Conservation (phyloP, 805 yeast genomes). For the Cyberlindnera mississippiensis region DNA sequence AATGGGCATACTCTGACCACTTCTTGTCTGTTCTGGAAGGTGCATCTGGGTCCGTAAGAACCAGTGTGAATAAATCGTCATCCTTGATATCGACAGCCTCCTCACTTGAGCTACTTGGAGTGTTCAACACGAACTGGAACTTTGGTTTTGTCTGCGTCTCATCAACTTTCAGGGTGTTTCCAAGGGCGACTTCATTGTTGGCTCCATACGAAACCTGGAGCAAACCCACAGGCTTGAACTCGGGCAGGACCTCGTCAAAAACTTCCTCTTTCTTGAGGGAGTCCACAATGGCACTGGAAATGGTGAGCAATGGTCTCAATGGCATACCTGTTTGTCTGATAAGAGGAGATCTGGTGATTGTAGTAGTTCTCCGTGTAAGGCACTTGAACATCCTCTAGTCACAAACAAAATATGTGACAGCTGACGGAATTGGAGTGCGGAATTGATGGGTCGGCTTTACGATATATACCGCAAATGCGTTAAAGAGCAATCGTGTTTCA, state of each 20-base stretch:
- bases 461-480: too few species aligned
- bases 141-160: constrained; percentile 68
- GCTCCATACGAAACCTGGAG: constrained; percentile 62
- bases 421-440: too few species aligned
- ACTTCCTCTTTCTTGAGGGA: constrained; percentile 38
- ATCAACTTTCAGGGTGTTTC: constrained; percentile 61
- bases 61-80: constrained; percentile 60
- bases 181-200: constrained; percentile 65
- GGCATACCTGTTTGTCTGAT: constrained; percentile 15
- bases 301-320: constrained; percentile 25
- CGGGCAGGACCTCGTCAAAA: constrained; percentile 39
- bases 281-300: constrained; percentile 31
- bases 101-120: constrained; percentile 11
- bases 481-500: too few species aligned
- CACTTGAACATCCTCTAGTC: constrained; percentile 3
- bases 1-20: constrained; percentile 88
- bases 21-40: constrained; percentile 78
- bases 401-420: too few species aligned
- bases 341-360: neutral
- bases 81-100: constrained; percentile 26
- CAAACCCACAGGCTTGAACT: constrained; percentile 32
- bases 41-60: constrained; percentile 92
- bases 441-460: too few species aligned
- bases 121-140: constrained; percentile 54
- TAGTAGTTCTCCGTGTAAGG: constrained; percentile 1